Conservation (phyloP, 768 basidiomycete species). For the Auricularia sp. region DNA sequence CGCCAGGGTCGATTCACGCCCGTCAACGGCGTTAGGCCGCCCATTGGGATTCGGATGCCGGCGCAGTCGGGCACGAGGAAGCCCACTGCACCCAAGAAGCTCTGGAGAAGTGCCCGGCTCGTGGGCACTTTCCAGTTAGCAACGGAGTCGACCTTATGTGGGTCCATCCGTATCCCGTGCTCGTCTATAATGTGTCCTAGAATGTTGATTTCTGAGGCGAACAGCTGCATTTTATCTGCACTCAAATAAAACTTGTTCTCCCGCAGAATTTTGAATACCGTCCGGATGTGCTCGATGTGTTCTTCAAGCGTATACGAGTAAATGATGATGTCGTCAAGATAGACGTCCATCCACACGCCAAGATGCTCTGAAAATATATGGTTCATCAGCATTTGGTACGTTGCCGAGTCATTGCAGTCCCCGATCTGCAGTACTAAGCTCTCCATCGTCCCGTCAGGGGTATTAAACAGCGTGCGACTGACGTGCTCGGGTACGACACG, state of each 20-base stretch:
- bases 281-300: slow-evolving; percentile 6
- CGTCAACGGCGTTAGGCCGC: slow-evolving; percentile 17
- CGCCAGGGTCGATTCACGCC: slow-evolving; percentile 10
- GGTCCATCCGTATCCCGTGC: slow-evolving; percentile 20
- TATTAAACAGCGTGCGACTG: slow-evolving; percentile 6
- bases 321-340: slow-evolving; percentile 13
- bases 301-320: slow-evolving; percentile 8
- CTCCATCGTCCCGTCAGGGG: slow-evolving; percentile 10
- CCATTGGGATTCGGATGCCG: slow-evolving; percentile 30
- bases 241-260: slow-evolving; percentile 8
- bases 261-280: slow-evolving; percentile 5
- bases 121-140: slow-evolving; percentile 22
- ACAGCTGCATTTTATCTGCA: slow-evolving; percentile 4
- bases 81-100: slow-evolving; percentile 29
- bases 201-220: background rate
- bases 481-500: slow-evolving; percentile 7
- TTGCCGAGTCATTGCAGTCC: slow-evolving; percentile 11
- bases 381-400: slow-evolving; percentile 10
- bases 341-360: slow-evolving; percentile 12
- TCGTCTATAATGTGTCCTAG: slow-evolving; percentile 21
- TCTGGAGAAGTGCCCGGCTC: slow-evolving; percentile 19
- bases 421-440: slow-evolving; percentile 13
- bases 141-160: slow-evolving; percentile 18
- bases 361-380: slow-evolving; percentile 9
- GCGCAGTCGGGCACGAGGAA: slow-evolving; percentile 27